These are phyloP conservation scores for Penstemon davidsonii DNA, from an alignment of 257 asterid genomes.

Conservation along the genomic window DNA sequence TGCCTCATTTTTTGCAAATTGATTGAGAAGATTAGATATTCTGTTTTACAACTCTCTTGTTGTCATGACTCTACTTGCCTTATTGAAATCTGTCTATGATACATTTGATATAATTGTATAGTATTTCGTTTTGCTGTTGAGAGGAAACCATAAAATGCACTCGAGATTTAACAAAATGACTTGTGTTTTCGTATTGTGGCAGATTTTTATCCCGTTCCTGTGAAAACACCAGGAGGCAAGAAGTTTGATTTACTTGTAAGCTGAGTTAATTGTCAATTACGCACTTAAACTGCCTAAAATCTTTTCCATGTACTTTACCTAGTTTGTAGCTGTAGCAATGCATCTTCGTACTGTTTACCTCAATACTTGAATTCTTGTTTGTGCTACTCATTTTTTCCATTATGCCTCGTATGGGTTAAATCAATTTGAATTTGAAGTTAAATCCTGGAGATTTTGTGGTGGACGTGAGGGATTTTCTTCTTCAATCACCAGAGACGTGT, in stretches of 20 bases:
- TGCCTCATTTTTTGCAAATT: too few species aligned
- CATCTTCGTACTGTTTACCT: not conserved
- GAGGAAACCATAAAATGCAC: too few species aligned
- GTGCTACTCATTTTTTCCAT: not conserved
- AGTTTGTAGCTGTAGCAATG: slow-evolving; percentile 18
- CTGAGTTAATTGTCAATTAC: not conserved
- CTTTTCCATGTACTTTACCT: not conserved
- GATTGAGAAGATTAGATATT: too few species aligned
- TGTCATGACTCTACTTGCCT: too few species aligned
- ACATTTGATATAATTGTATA: too few species aligned
- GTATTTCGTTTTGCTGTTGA: too few species aligned
- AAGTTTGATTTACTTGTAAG: slow-evolving; percentile 23
- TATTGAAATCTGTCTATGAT: not conserved
- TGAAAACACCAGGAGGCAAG: slow-evolving; percentile 26
- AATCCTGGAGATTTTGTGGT: slow-evolving; percentile 97
- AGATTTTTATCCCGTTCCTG: slow-evolving; percentile 24
- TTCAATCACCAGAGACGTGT: slow-evolving; percentile 93
- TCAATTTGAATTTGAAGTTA: slow-evolving; percentile 57
- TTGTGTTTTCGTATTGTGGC: not conserved
- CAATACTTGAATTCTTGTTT: slow-evolving; percentile 1
- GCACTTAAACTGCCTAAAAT: not conserved
- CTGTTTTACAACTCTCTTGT: too few species aligned
- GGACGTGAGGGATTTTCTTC: slow-evolving; percentile 97
- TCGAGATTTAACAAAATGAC: not conserved
- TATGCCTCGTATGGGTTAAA: slow-evolving; percentile 23